Percentiles rank a stretch among this genome's conserved stretches.
Evolutionary conservation across 495 filamentous ascomycete species (phyloP).

Genomic region (Lasiosphaeria hispida): DNA sequence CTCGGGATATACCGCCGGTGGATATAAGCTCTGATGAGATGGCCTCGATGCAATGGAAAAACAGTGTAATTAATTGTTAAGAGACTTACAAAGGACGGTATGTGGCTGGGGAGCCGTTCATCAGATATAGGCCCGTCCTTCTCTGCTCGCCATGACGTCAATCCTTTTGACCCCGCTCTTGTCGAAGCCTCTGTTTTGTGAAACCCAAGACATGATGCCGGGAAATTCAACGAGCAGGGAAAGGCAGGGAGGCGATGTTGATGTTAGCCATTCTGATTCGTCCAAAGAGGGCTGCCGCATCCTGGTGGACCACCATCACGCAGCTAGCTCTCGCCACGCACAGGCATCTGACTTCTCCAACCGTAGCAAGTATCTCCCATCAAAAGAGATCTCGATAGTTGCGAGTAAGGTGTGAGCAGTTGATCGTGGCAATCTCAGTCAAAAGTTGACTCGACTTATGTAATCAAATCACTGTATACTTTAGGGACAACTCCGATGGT

Average conservation of each 20-base stretch:
- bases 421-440: too few relatives aligned
- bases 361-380: too few relatives aligned
- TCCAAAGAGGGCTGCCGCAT: neutral
- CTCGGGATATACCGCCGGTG: too few relatives aligned
- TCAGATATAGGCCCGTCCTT: neutral
- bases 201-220: neutral
- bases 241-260: constrained; percentile 1
- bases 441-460: too few relatives aligned
- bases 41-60: neutral
- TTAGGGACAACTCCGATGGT: too few relatives aligned
- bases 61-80: neutral
- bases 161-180: constrained; percentile 4
- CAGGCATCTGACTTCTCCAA: too few relatives aligned
- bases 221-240: neutral
- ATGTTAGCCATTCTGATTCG: constrained; percentile 2
- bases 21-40: too few relatives aligned
- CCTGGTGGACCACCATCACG: neutral
- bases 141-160: constrained; percentile 12
- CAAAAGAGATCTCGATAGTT: too few relatives aligned
- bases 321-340: too few relatives aligned
- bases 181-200: neutral
- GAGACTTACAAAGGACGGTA: neutral
- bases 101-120: neutral
- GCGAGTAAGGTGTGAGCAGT: too few relatives aligned
- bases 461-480: too few relatives aligned